Evolutionary conservation across 768 basidiomycete genomes (phyloP).

Genomic region (Lentinula sp.): DNA sequence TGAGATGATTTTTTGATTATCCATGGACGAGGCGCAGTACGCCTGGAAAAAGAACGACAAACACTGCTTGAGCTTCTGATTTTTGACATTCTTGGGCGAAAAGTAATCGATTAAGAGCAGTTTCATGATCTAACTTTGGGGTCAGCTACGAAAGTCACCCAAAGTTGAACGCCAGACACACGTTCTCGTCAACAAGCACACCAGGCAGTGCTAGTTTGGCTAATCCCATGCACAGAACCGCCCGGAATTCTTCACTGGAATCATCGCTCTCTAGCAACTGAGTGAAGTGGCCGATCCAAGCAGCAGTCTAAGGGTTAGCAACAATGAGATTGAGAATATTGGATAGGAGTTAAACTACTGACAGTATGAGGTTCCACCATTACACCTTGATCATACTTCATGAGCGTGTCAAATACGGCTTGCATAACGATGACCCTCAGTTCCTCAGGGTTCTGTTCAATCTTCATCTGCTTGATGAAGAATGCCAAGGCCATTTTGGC

Average conservation of each 20-base stretch:
- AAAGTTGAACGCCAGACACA: slow-evolving; percentile 25
- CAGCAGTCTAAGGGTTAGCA: slow-evolving; percentile 36
- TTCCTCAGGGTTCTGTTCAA: slow-evolving; percentile 31
- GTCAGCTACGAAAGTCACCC: slow-evolving; percentile 34
- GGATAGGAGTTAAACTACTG: slow-evolving; percentile 9
- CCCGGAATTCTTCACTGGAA: slow-evolving; percentile 43
- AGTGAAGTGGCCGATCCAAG: slow-evolving; percentile 41
- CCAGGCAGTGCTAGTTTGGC: slow-evolving; percentile 83
- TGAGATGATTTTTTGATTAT: slow-evolving; percentile 71
- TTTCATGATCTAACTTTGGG: slow-evolving; percentile 31
- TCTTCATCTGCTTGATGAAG: slow-evolving; percentile 1
- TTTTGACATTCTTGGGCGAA: slow-evolving; percentile 73
- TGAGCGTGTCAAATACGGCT: slow-evolving; percentile 79
- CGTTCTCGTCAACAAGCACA: slow-evolving; percentile 67
- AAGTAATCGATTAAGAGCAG: slow-evolving; percentile 50
- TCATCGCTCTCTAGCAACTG: slow-evolving; percentile 44
- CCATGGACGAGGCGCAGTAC: slow-evolving; percentile 75
- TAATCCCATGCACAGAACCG: slow-evolving; percentile 70
- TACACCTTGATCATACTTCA: slow-evolving; percentile 70
- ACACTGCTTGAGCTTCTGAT: slow-evolving; percentile 82
- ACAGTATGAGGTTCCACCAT: slow-evolving; percentile 31
- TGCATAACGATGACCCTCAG: slow-evolving; percentile 71
- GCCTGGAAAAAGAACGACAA: slow-evolving; percentile 82
- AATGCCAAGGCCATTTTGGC: neutral
- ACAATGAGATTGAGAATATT: neutral